phyloP scores from a whole-genome alignment of 306 rosid genomes.

The Oxytropis ochrocephala region DNA sequence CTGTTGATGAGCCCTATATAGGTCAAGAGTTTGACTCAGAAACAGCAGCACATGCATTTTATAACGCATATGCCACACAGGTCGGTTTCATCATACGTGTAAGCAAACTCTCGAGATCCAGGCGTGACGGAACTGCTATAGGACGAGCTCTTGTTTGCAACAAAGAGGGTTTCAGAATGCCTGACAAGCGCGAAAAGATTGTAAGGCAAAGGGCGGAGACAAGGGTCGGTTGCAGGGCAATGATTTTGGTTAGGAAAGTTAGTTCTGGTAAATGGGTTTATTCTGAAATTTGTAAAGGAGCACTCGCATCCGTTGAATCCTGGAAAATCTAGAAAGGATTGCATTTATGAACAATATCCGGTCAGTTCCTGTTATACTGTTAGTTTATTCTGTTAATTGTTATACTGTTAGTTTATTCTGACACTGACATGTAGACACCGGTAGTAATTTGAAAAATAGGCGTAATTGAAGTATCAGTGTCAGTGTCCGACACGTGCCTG shows the following conservation, averaged over 20 bases:
- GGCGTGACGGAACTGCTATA: slow-evolving; percentile 91
- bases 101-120: slow-evolving; percentile 91
- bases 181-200: slow-evolving; percentile 90
- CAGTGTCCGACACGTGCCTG: no score
- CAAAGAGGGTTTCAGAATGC: slow-evolving; percentile 95
- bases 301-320: slow-evolving; percentile 81
- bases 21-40: slow-evolving; percentile 96
- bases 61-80: slow-evolving; percentile 75
- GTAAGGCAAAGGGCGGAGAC: slow-evolving; percentile 96
- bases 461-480: no score
- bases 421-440: no score
- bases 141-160: slow-evolving; percentile 97
- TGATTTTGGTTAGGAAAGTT: slow-evolving; percentile 83
- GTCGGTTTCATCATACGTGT: slow-evolving; percentile 88
- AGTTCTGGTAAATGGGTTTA: slow-evolving; percentile 87
- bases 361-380: slow-evolving; percentile 39
- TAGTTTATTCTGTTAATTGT: background rate
- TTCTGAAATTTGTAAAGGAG: slow-evolving; percentile 79
- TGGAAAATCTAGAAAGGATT: slow-evolving; percentile 76
- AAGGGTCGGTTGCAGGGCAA: slow-evolving; percentile 94
- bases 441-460: no score
- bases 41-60: slow-evolving; percentile 88
- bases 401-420: no score
- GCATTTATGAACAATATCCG: slow-evolving; percentile 79
- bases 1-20: slow-evolving; percentile 70